Evolutionary conservation across 192 early-diverging fungal genomes (phyloP), one percentile per base, ranked within the genome.

Genomic region (Coemansia guatemalensis): DNA sequence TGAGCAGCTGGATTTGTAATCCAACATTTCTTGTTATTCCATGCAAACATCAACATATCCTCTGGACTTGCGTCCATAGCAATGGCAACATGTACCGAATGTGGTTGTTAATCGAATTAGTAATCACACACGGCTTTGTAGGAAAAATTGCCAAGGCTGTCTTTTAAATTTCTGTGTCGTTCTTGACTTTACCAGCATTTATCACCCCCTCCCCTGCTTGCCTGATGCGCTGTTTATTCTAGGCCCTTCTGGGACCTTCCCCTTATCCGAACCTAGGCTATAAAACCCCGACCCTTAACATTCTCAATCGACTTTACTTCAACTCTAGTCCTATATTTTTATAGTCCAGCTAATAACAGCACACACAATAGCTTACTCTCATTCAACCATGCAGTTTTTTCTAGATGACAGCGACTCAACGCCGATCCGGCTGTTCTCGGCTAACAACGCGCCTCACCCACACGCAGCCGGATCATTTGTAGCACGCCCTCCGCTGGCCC

Each of bases 311-410:
- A 8, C 22, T 63, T 27, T 52, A 30, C 33, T 57, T 26, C 33
- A n/a, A 5, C 26, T 29, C 22, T 32, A 27, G 30, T 22, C 27
- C 21, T 58, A 53, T 58, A 30, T 32, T 29, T 53, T 30, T 22
- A 22, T 5, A 41, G 23, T 17, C 6, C 54, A 56, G 29, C 12
- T 44, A 44, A 44, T 17, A 44, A 17, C 39, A 17, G 17, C 11
- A 35, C 33, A 44, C 2, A 60, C 58, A 53, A 39, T 8, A 29
- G 12, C 47, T 49, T 26, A 44, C 17, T 41, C 30, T 17, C 9
- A 1, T 17, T 7, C 4, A 50, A 64, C 22, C 2, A 80, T 80
- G 77, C 71, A 80, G 57, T 80, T 80, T 44, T 80, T 64, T 14
- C 53, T 80, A 18, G 68, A 71, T 33, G 74, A 77, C 49, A 62